Conservation (phyloP, 176 grass and related monocot species). For the Oryza punctata region DNA sequence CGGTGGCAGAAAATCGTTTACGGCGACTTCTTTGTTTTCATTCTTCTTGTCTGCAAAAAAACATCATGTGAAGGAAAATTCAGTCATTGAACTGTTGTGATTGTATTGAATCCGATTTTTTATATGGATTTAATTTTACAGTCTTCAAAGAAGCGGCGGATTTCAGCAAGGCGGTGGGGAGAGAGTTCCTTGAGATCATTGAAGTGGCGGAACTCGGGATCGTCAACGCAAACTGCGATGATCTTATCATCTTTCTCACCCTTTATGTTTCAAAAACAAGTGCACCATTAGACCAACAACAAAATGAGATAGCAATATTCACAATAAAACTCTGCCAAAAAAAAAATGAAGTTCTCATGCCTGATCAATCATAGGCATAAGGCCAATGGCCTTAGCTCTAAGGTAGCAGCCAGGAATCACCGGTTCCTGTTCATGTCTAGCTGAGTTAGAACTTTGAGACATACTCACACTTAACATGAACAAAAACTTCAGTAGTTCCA, state of each 20-base stretch:
- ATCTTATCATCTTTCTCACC: constrained; percentile 67
- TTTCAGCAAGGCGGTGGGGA: constrained; percentile 62
- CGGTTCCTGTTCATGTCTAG: constrained; percentile 44
- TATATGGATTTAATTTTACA: constrained; percentile 30
- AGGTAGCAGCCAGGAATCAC: constrained; percentile 56
- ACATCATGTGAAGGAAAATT: background rate
- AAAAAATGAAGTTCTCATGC: background rate
- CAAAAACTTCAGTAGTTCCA: background rate
- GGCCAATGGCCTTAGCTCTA: constrained; percentile 58
- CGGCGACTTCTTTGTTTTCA: constrained; percentile 59
- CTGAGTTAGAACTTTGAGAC: background rate
- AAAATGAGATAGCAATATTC: background rate
- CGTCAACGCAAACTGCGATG: constrained; percentile 61
- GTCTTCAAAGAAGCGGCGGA: constrained; percentile 66
- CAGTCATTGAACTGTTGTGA: background rate
- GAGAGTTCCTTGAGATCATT: constrained; percentile 59
- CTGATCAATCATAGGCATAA: constrained; percentile 77
- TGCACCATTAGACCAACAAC: constrained; percentile 19
- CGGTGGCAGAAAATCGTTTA: constrained; percentile 55
- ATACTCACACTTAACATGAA: background rate
- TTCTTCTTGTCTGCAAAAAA: constrained; percentile 52
- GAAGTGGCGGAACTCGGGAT: constrained; percentile 57
- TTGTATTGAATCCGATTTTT: background rate
- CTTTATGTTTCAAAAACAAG: constrained; percentile 36
- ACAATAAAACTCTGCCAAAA: too few species aligned